Conservation (phyloP, 208 protist species). For the Trypanosoma congolense region DNA sequence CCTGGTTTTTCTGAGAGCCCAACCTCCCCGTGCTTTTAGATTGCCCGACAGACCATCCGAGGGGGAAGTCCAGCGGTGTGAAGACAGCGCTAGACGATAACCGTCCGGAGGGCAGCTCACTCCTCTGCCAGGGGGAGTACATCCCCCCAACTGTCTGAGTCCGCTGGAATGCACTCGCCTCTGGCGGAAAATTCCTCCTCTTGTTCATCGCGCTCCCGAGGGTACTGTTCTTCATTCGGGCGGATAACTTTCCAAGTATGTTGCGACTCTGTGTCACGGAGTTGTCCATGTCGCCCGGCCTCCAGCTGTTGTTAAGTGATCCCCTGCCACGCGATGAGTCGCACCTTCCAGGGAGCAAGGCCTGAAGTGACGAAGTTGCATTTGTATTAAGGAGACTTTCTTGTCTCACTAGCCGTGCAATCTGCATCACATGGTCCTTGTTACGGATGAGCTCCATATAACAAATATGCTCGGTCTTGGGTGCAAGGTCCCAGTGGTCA, state of each 20-base stretch:
- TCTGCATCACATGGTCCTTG: constrained; percentile 58
- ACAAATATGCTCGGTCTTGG: constrained; percentile 66
- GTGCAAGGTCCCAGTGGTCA: constrained; percentile 71
- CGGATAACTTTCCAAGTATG: constrained; percentile 37
- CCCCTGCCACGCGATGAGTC: constrained; percentile 26
- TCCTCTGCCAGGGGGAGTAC: neutral
- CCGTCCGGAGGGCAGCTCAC: neutral
- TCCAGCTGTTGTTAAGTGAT: constrained; percentile 22
- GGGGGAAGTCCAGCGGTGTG: neutral
- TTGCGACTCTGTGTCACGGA: constrained; percentile 22
- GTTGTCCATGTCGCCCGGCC: constrained; percentile 26
- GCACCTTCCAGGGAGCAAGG: constrained; percentile 39
- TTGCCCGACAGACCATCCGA: neutral
- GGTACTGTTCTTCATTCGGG: constrained; percentile 31
- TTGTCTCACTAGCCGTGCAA: constrained; percentile 59
- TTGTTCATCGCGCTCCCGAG: constrained; percentile 29
- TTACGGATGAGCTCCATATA: constrained; percentile 85
- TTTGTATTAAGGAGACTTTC: constrained; percentile 65
- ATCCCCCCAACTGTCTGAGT: neutral
- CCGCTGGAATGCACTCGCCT: neutral
- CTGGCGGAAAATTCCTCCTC: constrained; percentile 15
- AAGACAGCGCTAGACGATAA: neutral
- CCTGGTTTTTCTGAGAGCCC: neutral
- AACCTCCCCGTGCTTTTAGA: too few species aligned
- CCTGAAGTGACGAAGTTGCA: constrained; percentile 47